Conservation (phyloP, 345 rosid genomes). For the Eucalyptus brandiana region DNA sequence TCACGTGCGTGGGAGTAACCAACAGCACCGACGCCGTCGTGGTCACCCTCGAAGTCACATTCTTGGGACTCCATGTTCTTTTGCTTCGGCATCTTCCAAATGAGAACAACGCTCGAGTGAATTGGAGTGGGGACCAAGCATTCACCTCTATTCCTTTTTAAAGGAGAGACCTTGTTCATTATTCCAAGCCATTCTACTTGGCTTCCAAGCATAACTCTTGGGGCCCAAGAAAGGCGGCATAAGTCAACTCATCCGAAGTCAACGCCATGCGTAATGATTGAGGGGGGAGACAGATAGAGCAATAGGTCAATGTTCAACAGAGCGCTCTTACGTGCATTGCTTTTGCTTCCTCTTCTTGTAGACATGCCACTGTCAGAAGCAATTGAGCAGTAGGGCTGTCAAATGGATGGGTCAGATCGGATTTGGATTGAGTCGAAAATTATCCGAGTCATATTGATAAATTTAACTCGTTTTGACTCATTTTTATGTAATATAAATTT, state of each 20-base stretch:
- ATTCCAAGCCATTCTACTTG: background rate
- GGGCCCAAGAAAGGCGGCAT: background rate
- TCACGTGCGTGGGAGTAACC: background rate
- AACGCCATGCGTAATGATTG: background rate
- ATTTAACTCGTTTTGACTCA: fast-evolving
- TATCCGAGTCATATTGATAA: fast-evolving
- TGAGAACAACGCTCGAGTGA: background rate
- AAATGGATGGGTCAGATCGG: fast-evolving
- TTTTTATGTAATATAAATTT: no score
- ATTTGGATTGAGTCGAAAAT: fast-evolving
- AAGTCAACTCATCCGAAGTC: background rate
- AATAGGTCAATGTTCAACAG: background rate
- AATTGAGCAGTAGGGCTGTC: fast-evolving
- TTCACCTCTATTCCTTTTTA: background rate
- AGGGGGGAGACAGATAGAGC: background rate
- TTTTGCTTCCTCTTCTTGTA: no score
- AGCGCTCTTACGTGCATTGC: background rate
- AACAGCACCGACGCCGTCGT: background rate
- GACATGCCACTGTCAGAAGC: background rate
- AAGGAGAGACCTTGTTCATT: background rate
- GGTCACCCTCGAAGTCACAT: background rate
- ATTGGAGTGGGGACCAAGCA: background rate
- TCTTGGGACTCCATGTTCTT: background rate
- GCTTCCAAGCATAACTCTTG: background rate
- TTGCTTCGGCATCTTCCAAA: background rate